Evolutionary conservation across 257 asterid species (phyloP).

Genomic region (Nicotiana knightiana): DNA sequence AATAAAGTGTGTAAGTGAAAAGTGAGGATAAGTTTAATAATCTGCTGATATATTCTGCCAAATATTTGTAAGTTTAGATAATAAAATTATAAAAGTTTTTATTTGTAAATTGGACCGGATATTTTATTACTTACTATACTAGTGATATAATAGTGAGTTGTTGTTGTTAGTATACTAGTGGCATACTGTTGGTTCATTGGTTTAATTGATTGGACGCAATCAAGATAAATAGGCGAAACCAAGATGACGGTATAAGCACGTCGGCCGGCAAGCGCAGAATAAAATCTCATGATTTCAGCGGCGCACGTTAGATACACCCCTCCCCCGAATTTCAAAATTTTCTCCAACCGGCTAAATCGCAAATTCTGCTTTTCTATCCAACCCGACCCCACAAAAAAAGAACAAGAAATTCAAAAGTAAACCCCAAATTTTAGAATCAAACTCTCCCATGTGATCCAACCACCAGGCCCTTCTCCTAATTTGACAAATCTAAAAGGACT

Average conservation of each 20-base stretch:
- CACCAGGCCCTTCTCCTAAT: neutral
- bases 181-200: too few species aligned
- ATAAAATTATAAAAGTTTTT: too few species aligned
- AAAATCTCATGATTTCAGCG: slow-evolving; percentile 15
- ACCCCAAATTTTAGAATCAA: neutral
- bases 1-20: too few species aligned
- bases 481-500: slow-evolving; percentile 7
- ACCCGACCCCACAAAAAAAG: slow-evolving; percentile 25
- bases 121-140: too few species aligned
- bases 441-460: slow-evolving; percentile 10
- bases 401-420: neutral
- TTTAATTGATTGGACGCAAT: too few species aligned
- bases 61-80: too few species aligned
- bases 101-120: too few species aligned
- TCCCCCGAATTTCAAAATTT: slow-evolving; percentile 30
- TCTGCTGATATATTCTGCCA: too few species aligned
- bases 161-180: too few species aligned
- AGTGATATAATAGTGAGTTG: too few species aligned
- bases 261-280: slow-evolving; percentile 7
- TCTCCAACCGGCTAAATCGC: slow-evolving; percentile 14
- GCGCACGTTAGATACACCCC: slow-evolving; percentile 41
- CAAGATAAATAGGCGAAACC: too few species aligned
- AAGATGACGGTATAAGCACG: neutral
- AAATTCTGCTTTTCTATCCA: slow-evolving; percentile 13
- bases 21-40: too few species aligned